phyloP scores from a whole-genome alignment of 441 rosid species.

The Dalechampia spathulata region DNA sequence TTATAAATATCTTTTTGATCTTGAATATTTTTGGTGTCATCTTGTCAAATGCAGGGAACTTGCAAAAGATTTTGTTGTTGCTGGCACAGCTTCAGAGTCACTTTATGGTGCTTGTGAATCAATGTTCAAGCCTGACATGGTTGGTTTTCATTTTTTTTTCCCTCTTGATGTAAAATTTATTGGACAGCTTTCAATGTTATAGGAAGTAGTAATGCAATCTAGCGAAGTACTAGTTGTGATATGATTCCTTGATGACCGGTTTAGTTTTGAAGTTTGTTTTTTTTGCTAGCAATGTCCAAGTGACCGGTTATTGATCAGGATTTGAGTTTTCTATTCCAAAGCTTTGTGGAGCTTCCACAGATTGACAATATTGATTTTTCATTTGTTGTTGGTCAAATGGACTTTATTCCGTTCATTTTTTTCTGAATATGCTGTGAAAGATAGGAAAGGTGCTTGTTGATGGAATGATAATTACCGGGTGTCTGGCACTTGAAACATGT shows the following conservation, averaged over 20 bases:
- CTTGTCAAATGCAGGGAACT: conserved; percentile 54
- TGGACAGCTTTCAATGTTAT: too few relatives aligned
- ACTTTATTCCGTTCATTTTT: not conserved
- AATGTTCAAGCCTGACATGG: conserved; percentile 90
- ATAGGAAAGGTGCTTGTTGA: not conserved
- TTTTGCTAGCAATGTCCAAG: not conserved
- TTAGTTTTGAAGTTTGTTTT: not conserved
- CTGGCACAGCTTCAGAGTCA: conserved; percentile 92
- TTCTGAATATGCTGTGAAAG: not conserved
- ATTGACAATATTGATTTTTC: not conserved
- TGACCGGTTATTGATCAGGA: not conserved
- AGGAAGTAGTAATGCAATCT: not conserved
- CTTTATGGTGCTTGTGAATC: conserved; percentile 95
- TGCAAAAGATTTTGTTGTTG: conserved; percentile 93
- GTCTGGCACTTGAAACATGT: not conserved
- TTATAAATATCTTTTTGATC: too few relatives aligned
- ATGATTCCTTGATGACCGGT: not conserved
- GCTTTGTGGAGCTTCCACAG: not conserved
- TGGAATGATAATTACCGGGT: not conserved
- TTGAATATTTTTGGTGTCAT: not conserved
- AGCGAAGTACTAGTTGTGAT: not conserved
- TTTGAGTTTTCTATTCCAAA: not conserved
- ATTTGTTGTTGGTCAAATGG: not conserved
- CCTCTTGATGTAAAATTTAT: not conserved
- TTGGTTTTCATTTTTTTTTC: conserved; percentile 25